Evolutionary conservation across 169 alveolate genomes (phyloP).

Genomic region (Ichthyophthirius multifiliis): DNA sequence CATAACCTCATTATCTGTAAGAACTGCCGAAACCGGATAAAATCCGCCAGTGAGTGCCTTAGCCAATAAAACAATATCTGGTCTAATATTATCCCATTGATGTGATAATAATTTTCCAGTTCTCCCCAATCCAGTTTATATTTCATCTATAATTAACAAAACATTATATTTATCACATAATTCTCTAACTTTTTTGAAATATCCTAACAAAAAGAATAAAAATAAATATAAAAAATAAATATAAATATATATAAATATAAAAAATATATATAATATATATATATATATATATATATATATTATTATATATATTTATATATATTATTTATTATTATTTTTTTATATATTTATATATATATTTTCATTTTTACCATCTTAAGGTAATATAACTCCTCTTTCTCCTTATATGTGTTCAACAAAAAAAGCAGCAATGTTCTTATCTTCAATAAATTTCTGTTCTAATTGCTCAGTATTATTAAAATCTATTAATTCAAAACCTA

Average conservation of each 20-base stretch:
- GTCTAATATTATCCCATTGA: conserved; percentile 79
- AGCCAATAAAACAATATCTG: conserved; percentile 89
- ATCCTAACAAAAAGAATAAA: conserved; percentile 11
- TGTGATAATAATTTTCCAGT: conserved; percentile 87
- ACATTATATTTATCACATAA: conserved; percentile 76
- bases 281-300: no score
- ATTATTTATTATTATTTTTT: no score
- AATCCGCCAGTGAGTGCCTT: conserved; percentile 92
- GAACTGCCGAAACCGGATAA: conserved; percentile 90
- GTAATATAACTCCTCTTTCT: conserved; percentile 94
- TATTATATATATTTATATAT: no score
- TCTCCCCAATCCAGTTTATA: conserved; percentile 93
- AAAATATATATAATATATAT: background rate
- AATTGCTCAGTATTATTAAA: conserved; percentile 61
- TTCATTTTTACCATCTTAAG: conserved; percentile 77
- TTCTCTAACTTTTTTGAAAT: conserved; percentile 72
- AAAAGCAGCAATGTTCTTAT: conserved; percentile 85
- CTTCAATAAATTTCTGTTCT: conserved; percentile 46
- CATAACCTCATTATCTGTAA: conserved; percentile 89
- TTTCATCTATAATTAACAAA: conserved; percentile 84
- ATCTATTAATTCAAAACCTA: conserved; percentile 75
- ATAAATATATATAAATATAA: background rate
- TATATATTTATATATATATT: no score
- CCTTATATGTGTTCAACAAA: conserved; percentile 94
- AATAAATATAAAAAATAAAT: background rate